These are phyloP conservation scores for Rhizopogon rudus DNA, from an alignment of 768 basidiomycete genomes.

Conservation along the genomic window DNA sequence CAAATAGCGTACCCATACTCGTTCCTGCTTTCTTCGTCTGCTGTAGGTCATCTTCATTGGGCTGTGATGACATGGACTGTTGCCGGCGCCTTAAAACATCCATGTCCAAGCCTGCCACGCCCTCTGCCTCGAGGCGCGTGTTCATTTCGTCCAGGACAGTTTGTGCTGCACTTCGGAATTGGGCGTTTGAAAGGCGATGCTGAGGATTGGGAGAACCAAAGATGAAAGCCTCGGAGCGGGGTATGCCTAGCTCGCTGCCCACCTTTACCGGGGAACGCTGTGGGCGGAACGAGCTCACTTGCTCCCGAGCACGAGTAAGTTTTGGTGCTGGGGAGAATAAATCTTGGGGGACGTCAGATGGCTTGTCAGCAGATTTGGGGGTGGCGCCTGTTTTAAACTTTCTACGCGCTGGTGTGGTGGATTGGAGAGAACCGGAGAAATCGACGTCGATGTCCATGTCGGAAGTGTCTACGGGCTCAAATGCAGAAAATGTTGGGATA, in stretches of 20 bases:
- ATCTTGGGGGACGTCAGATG: conserved; percentile 27
- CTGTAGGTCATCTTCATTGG: neutral
- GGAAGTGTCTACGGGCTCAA: conserved; percentile 25
- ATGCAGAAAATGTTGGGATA: conserved; percentile 29
- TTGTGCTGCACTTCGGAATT: conserved; percentile 64
- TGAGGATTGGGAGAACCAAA: conserved; percentile 75
- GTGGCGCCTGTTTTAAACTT: conserved; percentile 21
- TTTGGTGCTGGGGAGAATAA: conserved; percentile 37
- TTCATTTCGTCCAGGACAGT: conserved; percentile 83
- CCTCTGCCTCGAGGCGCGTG: conserved; percentile 54
- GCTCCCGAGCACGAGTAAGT: conserved; percentile 3
- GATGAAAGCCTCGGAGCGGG: conserved; percentile 49
- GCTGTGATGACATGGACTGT: neutral
- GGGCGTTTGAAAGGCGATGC: conserved; percentile 55
- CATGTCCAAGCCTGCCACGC: conserved; percentile 43
- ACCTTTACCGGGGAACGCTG: conserved; percentile 3
- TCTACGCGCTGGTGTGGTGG: conserved; percentile 17
- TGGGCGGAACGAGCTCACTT: conserved; percentile 13
- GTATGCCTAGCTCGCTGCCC: conserved; percentile 6
- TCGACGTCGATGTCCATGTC: conserved; percentile 30
- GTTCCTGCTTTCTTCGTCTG: conserved; percentile 18
- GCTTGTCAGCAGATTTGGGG: conserved; percentile 24
- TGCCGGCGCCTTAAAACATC: conserved; percentile 36
- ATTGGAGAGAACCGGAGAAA: conserved; percentile 30
- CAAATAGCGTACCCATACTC: conserved; percentile 37